phyloP scores from a whole-genome alignment of 1,139 yeast genomes.

The Scheffersomyces cryptocercus region DNA sequence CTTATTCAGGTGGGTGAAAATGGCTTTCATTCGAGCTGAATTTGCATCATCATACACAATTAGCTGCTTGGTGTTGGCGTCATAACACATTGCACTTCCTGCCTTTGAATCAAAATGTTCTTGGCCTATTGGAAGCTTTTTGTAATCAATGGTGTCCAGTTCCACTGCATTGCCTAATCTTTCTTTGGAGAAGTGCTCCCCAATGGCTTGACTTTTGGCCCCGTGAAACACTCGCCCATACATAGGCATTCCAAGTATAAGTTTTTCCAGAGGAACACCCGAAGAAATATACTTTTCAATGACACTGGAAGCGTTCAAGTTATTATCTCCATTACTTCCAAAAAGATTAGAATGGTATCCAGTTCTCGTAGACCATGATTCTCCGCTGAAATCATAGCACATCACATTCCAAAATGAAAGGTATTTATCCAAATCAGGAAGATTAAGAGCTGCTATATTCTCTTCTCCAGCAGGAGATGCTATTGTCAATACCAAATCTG shows the following conservation, averaged over 20 bases:
- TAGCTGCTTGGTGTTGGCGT: constrained; percentile 36
- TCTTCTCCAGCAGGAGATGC: constrained; percentile 75
- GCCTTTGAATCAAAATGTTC: constrained; percentile 54
- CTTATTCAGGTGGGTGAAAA: constrained; percentile 45
- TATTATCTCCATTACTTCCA: constrained; percentile 41
- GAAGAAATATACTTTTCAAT: constrained; percentile 41
- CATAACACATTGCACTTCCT: constrained; percentile 63
- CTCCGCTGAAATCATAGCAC: constrained; percentile 86
- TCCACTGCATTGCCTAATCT: constrained; percentile 32
- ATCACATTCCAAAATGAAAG: constrained; percentile 79
- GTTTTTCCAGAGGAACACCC: constrained; percentile 50
- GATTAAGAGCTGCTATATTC: constrained; percentile 40
- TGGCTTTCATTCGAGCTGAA: constrained; percentile 59
- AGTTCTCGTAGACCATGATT: constrained; percentile 61
- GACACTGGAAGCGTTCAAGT: constrained; percentile 50
- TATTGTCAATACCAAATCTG: constrained; percentile 50
- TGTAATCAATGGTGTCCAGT: constrained; percentile 56
- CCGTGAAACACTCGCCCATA: constrained; percentile 72
- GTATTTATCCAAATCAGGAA: constrained; percentile 55
- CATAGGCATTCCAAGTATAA: constrained; percentile 85
- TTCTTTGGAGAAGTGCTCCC: constrained; percentile 47
- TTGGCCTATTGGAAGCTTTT: constrained; percentile 45
- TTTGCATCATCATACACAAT: constrained; percentile 67
- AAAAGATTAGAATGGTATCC: constrained; percentile 75
- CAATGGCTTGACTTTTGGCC: constrained; percentile 38